phyloP scores from a whole-genome alignment of 2,329 filamentous ascomycete species.

The Sporothrix globosa region DNA sequence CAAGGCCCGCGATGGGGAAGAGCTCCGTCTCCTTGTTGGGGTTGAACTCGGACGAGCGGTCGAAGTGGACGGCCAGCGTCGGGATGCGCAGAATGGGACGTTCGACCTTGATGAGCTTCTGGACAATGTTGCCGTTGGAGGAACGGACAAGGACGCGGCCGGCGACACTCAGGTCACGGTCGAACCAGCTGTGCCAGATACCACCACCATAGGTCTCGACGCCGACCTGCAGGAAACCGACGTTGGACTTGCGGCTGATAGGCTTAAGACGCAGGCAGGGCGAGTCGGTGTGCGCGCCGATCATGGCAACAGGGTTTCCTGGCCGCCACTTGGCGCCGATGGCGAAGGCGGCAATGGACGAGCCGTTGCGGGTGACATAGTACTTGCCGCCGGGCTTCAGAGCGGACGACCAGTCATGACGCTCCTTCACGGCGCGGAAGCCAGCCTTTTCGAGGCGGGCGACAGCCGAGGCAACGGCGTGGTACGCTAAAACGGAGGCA shows the following conservation, averaged over 20 bases:
- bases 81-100: slow-evolving; percentile 89
- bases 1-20: slow-evolving; percentile 88
- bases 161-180: slow-evolving; percentile 88
- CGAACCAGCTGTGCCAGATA: slow-evolving; percentile 98
- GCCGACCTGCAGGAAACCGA: slow-evolving; percentile 90
- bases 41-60: slow-evolving; percentile 80
- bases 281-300: slow-evolving; percentile 95
- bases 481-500: slow-evolving; percentile 70
- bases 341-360: slow-evolving; percentile 89
- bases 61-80: slow-evolving; percentile 90
- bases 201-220: slow-evolving; percentile 97
- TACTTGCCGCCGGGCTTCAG: slow-evolving; percentile 90
- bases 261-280: slow-evolving; percentile 92
- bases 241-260: slow-evolving; percentile 82
- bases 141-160: slow-evolving; percentile 78
- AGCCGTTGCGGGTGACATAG: slow-evolving; percentile 91
- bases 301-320: slow-evolving; percentile 87
- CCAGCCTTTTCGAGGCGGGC: slow-evolving; percentile 78
- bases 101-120: slow-evolving; percentile 87
- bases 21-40: slow-evolving; percentile 98
- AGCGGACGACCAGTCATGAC: slow-evolving; percentile 80
- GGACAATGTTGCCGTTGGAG: slow-evolving; percentile 71
- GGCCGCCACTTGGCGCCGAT: slow-evolving; percentile 89
- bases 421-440: slow-evolving; percentile 86
- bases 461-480: slow-evolving; percentile 82